Conservation (phyloP, 768 basidiomycete species). For the Mycena leptocephala region DNA sequence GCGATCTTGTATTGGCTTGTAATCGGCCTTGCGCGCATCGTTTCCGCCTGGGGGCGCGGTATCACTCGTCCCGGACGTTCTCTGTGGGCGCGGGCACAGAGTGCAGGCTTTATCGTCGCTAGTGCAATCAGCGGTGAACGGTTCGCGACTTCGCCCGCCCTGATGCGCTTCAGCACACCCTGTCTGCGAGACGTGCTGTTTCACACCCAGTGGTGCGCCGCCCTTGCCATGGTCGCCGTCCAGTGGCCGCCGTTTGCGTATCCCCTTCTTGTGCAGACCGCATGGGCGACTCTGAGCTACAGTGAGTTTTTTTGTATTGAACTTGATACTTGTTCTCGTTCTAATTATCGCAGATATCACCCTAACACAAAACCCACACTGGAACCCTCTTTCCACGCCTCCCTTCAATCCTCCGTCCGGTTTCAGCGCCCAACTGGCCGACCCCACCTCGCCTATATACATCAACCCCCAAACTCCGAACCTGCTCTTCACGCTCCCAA, state of each 20-base stretch:
- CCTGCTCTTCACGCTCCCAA: constrained; percentile 79
- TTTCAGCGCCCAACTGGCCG: constrained; percentile 82
- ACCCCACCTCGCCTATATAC: constrained; percentile 83
- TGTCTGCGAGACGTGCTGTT: constrained; percentile 93
- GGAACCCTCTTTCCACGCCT: constrained; percentile 76
- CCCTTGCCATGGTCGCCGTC: constrained; percentile 94
- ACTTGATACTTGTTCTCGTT: background rate
- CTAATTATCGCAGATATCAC: constrained; percentile 75
- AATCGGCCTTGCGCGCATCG: constrained; percentile 85
- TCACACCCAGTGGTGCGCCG: constrained; percentile 94
- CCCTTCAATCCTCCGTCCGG: constrained; percentile 77
- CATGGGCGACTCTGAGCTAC: constrained; percentile 89
- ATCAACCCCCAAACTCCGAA: constrained; percentile 81
- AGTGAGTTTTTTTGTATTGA: constrained; percentile 59
- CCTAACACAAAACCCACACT: constrained; percentile 71
- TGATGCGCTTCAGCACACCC: constrained; percentile 94
- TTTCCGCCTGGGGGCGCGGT: constrained; percentile 90
- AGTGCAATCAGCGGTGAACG: constrained; percentile 96
- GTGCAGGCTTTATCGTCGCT: constrained; percentile 90
- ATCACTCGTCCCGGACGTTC: constrained; percentile 72
- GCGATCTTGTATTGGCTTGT: constrained; percentile 87
- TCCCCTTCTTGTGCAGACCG: constrained; percentile 89
- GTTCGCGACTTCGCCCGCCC: constrained; percentile 86
- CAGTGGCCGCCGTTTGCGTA: constrained; percentile 96
- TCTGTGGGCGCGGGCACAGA: constrained; percentile 82